These are phyloP conservation scores for Volvariella surrecta DNA, from an alignment of 1,284 basidiomycete species.

Conservation along the genomic window DNA sequence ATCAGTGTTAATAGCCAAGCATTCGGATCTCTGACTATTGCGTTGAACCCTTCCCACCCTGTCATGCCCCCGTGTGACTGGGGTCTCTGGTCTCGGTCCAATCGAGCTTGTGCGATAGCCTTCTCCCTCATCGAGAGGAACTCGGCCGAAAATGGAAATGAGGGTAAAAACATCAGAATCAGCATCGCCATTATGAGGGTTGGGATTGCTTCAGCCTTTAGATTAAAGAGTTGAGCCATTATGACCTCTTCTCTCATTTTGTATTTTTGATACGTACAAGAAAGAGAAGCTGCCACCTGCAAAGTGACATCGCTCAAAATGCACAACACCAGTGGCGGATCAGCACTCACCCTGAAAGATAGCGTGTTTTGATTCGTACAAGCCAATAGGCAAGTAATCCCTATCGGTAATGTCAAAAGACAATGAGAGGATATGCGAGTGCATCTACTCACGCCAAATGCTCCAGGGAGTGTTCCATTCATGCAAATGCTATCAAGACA, in stretches of 20 bases:
- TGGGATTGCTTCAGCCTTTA: slow-evolving; percentile 43
- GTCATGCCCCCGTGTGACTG: slow-evolving; percentile 48
- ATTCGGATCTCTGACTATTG: slow-evolving; percentile 35
- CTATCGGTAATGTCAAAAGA: slow-evolving; percentile 22
- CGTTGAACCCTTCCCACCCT: slow-evolving; percentile 47
- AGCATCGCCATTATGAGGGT: slow-evolving; percentile 38
- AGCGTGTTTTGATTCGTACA: slow-evolving; percentile 36
- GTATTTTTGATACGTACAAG: slow-evolving; percentile 36
- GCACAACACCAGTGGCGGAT: not conserved
- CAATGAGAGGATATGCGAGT: slow-evolving; percentile 1
- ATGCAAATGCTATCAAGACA: too few species aligned
- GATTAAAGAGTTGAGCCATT: too few species aligned
- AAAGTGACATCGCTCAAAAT: not conserved
- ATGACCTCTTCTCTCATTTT: too few species aligned
- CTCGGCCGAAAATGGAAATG: slow-evolving; percentile 30
- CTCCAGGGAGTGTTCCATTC: not conserved
- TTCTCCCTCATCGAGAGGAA: slow-evolving; percentile 35
- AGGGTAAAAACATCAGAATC: slow-evolving; percentile 37
- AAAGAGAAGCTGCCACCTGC: slow-evolving; percentile 49
- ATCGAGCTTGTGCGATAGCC: slow-evolving; percentile 45
- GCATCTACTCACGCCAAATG: too few species aligned
- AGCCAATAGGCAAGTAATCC: slow-evolving; percentile 46
- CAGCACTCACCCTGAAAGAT: slow-evolving; percentile 34
- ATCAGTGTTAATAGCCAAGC: slow-evolving; percentile 42
- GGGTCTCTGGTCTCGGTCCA: slow-evolving; percentile 45